A percentile compares a stretch with the other conserved stretches of the same genome.
phyloP scores from a whole-genome alignment of 345 rosid species.

The Eucalyptus dawsonii region DNA sequence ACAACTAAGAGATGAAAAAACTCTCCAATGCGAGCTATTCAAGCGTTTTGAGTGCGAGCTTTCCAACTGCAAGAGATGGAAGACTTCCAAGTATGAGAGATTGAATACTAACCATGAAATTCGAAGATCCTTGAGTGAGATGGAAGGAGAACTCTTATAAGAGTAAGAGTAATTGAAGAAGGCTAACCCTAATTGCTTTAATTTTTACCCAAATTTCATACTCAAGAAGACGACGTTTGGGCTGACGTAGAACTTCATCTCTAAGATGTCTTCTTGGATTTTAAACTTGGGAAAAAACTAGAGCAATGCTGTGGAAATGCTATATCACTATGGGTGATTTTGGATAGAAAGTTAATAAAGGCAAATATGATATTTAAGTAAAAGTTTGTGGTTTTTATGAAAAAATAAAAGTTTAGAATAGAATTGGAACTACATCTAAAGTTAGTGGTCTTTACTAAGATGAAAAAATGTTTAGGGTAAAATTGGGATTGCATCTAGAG shows the following conservation, averaged over 20 bases:
- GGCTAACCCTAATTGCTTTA: neutral
- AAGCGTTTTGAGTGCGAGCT: fast-evolving
- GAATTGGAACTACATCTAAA: neutral
- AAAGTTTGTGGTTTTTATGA: too few species aligned
- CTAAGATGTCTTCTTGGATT: neutral
- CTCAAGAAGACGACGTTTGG: neutral
- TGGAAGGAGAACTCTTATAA: neutral
- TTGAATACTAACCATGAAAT: neutral
- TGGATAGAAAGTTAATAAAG: too few species aligned
- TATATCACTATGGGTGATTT: too few species aligned
- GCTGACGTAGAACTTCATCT: neutral
- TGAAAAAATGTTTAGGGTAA: neutral
- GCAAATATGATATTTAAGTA: neutral
- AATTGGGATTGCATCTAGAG: neutral
- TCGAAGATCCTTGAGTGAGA: neutral
- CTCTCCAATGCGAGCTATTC: neutral
- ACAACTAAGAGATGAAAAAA: neutral
- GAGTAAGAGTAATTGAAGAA: neutral
- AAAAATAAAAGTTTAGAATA: too few species aligned
- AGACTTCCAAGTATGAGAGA: neutral
- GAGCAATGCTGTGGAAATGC: too few species aligned
- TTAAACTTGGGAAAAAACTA: neutral
- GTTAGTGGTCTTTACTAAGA: neutral
- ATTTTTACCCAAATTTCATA: neutral
- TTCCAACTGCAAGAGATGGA: neutral